Base-by-base conservation (phyloP, 2,329 filamentous ascomycete genomes). In the Colletotrichum tropicicola region DNA sequence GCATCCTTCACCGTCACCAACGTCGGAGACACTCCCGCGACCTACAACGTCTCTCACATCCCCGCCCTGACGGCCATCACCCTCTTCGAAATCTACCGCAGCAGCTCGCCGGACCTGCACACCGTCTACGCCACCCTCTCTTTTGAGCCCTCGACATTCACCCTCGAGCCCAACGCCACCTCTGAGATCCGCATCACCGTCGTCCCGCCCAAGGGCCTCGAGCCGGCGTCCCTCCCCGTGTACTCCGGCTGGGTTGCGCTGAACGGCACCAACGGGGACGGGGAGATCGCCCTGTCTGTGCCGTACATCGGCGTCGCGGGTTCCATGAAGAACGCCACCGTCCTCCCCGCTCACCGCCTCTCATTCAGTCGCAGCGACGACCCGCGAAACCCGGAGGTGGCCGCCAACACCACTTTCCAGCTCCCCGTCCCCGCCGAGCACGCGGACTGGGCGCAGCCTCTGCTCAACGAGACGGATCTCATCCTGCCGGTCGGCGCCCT, bases 1-100 rank as follows among this genome's bases (percentile, higher is more conserved):
- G 76, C 82, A 32, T 81, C 82, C 66, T 88, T 91, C 70, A 82
- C 79, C 23, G 79, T 91, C 64, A 80, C 74, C 68, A 91, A 91
- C 76, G 77, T 79, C 6, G 85, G 83, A 41, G 74, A 74, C 13
- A 76, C 78, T 17, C 72, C 78, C 0, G 73, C 86, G 45, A 84
- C 82, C 6, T 89, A 88, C 74, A 77, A 78, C 5, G 74, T 91
- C 12, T 79, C 78, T 10, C 80, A 88, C 64, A 73, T 81, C 3
- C 80, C 82, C 1, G 82, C 86, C 7, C 74, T 81, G 9, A 87
- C 87, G 1, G 66, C 63, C 1, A 35, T 35, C 9, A 67, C 66
- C 2, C 58, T 68, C 7, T 56, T 15, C 15, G 25, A 41, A 6
- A 82, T 82, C 53, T 89, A 88, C 72, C 85, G 87, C 1, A 82